These are phyloP conservation scores for Colletotrichum sp. DNA, from an alignment of 2,329 filamentous ascomycete species.

Conservation along the genomic window DNA sequence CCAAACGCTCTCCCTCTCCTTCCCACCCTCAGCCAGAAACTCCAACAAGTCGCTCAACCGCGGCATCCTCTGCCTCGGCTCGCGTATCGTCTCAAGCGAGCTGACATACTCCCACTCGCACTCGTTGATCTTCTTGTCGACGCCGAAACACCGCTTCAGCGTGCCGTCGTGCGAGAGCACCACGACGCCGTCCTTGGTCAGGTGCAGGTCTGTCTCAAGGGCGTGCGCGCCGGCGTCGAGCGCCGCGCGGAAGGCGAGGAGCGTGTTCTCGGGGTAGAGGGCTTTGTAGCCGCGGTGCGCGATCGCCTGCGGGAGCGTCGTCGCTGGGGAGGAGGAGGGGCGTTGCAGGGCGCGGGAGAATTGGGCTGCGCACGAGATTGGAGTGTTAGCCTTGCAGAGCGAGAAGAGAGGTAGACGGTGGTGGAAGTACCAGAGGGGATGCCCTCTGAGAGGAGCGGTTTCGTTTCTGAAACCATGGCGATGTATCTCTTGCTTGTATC, in stretches of 20 bases:
- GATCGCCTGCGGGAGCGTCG: slow-evolving; percentile 70
- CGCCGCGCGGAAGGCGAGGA: slow-evolving; percentile 78
- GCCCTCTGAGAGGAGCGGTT: background rate
- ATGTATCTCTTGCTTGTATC: background rate
- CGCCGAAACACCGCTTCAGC: slow-evolving; percentile 82
- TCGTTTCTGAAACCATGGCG: background rate
- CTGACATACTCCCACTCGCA: slow-evolving; percentile 78
- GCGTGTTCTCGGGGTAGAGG: slow-evolving; percentile 82
- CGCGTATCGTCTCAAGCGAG: slow-evolving; percentile 68
- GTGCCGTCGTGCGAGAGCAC: slow-evolving; percentile 84
- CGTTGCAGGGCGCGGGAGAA: slow-evolving; percentile 37
- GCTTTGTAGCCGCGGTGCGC: slow-evolving; percentile 83
- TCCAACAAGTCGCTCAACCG: slow-evolving; percentile 75
- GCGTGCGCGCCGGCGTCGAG: slow-evolving; percentile 78
- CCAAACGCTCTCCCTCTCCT: slow-evolving; percentile 75
- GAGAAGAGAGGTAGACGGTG: background rate
- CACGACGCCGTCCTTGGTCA: slow-evolving; percentile 82
- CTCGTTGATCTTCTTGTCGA: slow-evolving; percentile 74
- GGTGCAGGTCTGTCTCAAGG: slow-evolving; percentile 86
- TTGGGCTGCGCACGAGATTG: slow-evolving; percentile 25
- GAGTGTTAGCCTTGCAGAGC: rapidly evolving
- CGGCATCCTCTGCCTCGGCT: slow-evolving; percentile 76
- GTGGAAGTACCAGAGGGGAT: background rate
- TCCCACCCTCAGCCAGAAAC: slow-evolving; percentile 69
- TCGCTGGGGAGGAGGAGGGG: slow-evolving; percentile 4